These are phyloP conservation scores for Reticulascus tulasneorum DNA, from an alignment of 2,329 filamentous ascomycete genomes.

Conservation along the genomic window DNA sequence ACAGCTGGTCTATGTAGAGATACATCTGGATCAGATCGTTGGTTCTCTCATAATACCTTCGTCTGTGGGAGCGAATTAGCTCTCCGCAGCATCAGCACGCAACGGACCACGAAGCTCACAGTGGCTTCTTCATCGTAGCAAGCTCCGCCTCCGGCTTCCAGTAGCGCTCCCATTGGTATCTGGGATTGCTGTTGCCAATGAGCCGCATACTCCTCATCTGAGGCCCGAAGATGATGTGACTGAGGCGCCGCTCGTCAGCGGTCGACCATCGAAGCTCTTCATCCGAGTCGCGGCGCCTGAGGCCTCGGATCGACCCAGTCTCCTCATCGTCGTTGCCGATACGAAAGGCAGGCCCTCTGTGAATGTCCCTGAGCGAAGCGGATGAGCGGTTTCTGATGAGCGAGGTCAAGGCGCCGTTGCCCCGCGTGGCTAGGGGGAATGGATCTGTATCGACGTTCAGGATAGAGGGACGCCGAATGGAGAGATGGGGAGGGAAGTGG, in stretches of 20 bases:
- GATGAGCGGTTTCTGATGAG: constrained; percentile 45
- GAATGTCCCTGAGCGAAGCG: constrained; percentile 11
- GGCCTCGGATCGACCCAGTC: constrained; percentile 7
- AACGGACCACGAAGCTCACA: constrained; percentile 49
- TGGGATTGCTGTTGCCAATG: constrained; percentile 82
- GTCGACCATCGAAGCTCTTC: constrained; percentile 42
- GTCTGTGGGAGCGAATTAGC: constrained; percentile 35
- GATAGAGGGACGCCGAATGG: constrained; percentile 20
- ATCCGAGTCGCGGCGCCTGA: constrained; percentile 18
- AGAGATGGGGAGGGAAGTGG: no score
- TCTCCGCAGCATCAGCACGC: constrained; percentile 5
- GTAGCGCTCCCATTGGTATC: constrained; percentile 83
- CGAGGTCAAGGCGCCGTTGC: constrained; percentile 27
- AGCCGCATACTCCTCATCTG: constrained; percentile 79
- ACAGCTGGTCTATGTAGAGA: constrained; percentile 83
- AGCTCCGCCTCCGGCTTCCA: constrained; percentile 79
- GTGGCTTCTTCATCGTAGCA: constrained; percentile 63
- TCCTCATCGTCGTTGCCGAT: constrained; percentile 17
- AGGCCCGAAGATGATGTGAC: constrained; percentile 58
- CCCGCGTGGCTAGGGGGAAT: constrained; percentile 47
- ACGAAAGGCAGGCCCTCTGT: constrained; percentile 15
- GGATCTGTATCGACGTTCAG: constrained; percentile 38
- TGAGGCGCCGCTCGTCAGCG: constrained; percentile 56
- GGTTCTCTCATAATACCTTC: constrained; percentile 82
- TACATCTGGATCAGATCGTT: constrained; percentile 90